Evolutionary conservation across 2,329 filamentous ascomycete species (phyloP).

Genomic region (Aspergillus floridensis): DNA sequence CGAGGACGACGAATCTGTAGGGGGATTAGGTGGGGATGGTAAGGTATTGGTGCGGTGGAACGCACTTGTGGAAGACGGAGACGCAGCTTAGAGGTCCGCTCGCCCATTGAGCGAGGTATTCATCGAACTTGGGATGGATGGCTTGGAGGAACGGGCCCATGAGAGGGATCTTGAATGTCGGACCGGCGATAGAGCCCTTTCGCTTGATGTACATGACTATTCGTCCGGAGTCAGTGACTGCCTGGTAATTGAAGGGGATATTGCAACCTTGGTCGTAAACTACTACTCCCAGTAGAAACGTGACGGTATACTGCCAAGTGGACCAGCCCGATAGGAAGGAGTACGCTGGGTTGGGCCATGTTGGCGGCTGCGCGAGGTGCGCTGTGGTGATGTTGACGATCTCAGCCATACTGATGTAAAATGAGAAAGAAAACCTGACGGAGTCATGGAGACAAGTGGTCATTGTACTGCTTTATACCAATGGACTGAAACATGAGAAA

Average conservation of each 20-base stretch:
- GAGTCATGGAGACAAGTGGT: not conserved
- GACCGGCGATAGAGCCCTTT: conserved; percentile 70
- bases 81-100: conserved; percentile 89
- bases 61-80: conserved; percentile 91
- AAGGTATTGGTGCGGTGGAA: not conserved
- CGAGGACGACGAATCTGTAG: conserved; percentile 81
- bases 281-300: conserved; percentile 64
- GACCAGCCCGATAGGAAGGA: conserved; percentile 40
- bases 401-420: not conserved
- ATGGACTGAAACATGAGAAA: not conserved
- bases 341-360: conserved; percentile 4
- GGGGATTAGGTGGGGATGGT: not conserved
- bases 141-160: conserved; percentile 86
- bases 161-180: conserved; percentile 69
- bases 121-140: conserved; percentile 77
- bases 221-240: conserved; percentile 12
- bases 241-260: conserved; percentile 27
- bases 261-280: conserved; percentile 75
- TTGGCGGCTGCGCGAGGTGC: conserved; percentile 5
- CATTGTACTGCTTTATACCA: not conserved
- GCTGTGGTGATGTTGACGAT: not conserved
- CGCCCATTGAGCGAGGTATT: conserved; percentile 80
- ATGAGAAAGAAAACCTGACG: too few species aligned
- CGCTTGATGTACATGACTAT: conserved; percentile 66
- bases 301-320: conserved; percentile 36